phyloP scores from a whole-genome alignment of 352 stramenopile species.

The Globisporangium cylindrosporum region DNA sequence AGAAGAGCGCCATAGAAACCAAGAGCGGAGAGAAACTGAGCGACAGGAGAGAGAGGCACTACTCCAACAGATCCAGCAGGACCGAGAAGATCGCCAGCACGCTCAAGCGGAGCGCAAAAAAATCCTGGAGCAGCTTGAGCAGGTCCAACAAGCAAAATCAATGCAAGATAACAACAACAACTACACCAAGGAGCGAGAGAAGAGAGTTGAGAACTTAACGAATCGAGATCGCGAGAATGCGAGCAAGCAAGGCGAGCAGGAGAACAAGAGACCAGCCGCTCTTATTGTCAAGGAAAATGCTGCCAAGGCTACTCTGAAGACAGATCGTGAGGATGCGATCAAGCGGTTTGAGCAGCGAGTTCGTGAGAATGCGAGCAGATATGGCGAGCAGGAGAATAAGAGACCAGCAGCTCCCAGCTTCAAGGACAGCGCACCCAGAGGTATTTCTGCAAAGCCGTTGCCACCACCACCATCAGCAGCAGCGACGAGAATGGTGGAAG shows the following conservation, averaged over 20 bases:
- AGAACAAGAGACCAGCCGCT: slow-evolving; percentile 7
- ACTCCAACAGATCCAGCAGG: background rate
- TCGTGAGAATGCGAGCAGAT: background rate
- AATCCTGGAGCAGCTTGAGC: background rate
- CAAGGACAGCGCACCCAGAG: background rate
- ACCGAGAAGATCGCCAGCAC: slow-evolving; percentile 1
- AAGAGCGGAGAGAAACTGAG: background rate
- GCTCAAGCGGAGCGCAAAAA: background rate
- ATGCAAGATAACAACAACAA: background rate
- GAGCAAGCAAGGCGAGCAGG: background rate
- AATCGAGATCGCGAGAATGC: background rate
- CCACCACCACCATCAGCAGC: background rate
- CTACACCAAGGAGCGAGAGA: background rate
- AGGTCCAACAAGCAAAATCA: background rate
- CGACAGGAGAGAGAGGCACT: background rate
- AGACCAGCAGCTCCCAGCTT: background rate
- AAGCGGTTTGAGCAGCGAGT: background rate
- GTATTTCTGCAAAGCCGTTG: background rate
- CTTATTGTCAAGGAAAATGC: background rate
- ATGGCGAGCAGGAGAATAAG: slow-evolving; percentile 2
- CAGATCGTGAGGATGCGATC: background rate
- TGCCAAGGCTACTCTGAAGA: background rate
- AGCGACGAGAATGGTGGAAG: background rate
- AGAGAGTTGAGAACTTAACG: too few species aligned
- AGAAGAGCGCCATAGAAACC: slow-evolving; percentile 3